Percentiles rank a stretch among this genome's conserved stretches.
These are phyloP conservation scores for Poteriospumella lacustris DNA, from an alignment of 108 stramenopile species.

Conservation along the genomic window DNA sequence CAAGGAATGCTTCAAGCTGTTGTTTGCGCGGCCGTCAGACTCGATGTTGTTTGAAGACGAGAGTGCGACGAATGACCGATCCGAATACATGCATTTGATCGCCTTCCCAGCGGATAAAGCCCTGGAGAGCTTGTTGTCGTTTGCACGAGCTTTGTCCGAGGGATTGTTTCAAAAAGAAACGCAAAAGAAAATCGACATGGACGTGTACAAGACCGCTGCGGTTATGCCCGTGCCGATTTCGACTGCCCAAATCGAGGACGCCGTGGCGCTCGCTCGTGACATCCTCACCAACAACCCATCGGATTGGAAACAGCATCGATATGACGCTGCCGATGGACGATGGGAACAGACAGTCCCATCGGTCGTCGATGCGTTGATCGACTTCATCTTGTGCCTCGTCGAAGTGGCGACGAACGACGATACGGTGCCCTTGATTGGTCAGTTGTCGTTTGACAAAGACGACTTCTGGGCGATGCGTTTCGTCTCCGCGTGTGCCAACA, in stretches of 20 bases:
- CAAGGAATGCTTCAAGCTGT: constrained; percentile 93
- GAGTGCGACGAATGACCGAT: constrained; percentile 33
- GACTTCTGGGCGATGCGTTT: constrained; percentile 84
- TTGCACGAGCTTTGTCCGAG: constrained; percentile 33
- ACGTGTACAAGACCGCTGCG: constrained; percentile 48
- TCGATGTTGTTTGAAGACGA: constrained; percentile 79
- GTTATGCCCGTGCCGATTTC: constrained; percentile 32
- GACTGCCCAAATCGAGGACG: background rate
- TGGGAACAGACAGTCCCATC: constrained; percentile 41
- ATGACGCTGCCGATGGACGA: background rate
- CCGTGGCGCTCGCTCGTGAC: background rate
- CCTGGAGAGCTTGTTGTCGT: constrained; percentile 26
- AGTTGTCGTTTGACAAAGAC: constrained; percentile 77
- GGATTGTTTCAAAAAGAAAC: constrained; percentile 43
- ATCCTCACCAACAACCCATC: background rate
- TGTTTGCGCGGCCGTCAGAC: constrained; percentile 72
- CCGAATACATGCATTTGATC: constrained; percentile 48
- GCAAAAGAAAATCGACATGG: constrained; percentile 37
- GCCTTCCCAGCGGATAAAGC: constrained; percentile 66
- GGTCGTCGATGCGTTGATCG: constrained; percentile 28
- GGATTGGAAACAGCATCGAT: no score
- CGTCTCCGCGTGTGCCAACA: constrained; percentile 83
- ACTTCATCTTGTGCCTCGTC: constrained; percentile 36
- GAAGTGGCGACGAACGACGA: constrained; percentile 34
- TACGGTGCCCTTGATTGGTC: constrained; percentile 48